These are phyloP conservation scores for Solanum chiquidenum DNA, from an alignment of 257 asterid genomes.

Conservation along the genomic window DNA sequence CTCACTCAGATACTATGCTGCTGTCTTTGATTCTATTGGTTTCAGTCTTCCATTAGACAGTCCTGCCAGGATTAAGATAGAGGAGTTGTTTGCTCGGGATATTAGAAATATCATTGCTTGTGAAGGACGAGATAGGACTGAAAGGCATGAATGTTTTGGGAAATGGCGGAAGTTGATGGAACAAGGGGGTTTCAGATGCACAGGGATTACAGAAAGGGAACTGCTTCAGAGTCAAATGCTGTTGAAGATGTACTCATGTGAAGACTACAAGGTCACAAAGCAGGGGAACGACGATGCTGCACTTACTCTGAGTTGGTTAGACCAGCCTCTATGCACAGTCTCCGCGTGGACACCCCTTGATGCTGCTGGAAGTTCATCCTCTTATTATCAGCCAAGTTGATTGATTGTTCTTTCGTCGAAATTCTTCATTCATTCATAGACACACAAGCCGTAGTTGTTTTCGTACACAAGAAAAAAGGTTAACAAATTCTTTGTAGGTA, in stretches of 20 bases:
- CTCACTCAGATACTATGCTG: slow-evolving; percentile 64
- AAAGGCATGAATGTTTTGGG: slow-evolving; percentile 55
- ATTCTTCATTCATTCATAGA: not conserved
- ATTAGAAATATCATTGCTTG: slow-evolving; percentile 61
- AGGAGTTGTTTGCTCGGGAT: slow-evolving; percentile 68
- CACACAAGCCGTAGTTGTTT: slow-evolving; percentile 1
- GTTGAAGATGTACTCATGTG: slow-evolving; percentile 59
- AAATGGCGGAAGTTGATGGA: slow-evolving; percentile 66
- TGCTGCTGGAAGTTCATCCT: slow-evolving; percentile 44
- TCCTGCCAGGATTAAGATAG: slow-evolving; percentile 50
- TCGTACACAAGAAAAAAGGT: slow-evolving; percentile 9
- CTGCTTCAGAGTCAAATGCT: slow-evolving; percentile 62
- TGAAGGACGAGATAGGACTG: slow-evolving; percentile 72
- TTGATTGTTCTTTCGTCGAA: not conserved
- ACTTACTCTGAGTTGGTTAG: slow-evolving; percentile 60
- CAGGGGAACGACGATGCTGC: slow-evolving; percentile 24
- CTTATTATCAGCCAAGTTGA: slow-evolving; percentile 8
- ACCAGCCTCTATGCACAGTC: slow-evolving; percentile 70
- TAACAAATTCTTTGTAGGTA: slow-evolving; percentile 39
- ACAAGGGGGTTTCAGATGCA: slow-evolving; percentile 48
- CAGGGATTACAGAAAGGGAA: slow-evolving; percentile 49
- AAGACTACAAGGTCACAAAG: slow-evolving; percentile 33
- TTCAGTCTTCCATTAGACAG: slow-evolving; percentile 46
- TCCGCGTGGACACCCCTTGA: slow-evolving; percentile 53
- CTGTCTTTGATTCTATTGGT: slow-evolving; percentile 65